Evolutionary conservation across 768 basidiomycete genomes (phyloP).

Genomic region (Fomitopsis serialis): DNA sequence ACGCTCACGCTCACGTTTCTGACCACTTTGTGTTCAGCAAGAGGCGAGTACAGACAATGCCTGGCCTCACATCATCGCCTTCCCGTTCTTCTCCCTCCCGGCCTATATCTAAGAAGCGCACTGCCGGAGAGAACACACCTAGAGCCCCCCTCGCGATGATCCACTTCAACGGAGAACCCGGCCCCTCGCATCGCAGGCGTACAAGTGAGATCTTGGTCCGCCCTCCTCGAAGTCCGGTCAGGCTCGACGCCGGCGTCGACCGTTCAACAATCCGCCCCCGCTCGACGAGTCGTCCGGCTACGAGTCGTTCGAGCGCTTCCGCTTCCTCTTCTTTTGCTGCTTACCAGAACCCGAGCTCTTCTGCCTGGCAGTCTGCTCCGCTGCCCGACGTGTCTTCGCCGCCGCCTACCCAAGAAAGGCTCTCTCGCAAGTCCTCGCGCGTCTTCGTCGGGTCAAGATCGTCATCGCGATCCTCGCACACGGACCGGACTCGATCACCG

Average conservation of each 20-base stretch:
- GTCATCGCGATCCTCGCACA: background rate
- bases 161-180: background rate
- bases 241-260: constrained; percentile 1
- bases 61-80: background rate
- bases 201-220: background rate
- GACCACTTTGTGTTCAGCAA: background rate
- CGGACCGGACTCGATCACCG: background rate
- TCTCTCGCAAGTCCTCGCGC: background rate
- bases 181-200: background rate
- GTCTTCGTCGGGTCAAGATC: background rate
- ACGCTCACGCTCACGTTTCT: background rate
- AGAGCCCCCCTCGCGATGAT: background rate
- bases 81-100: background rate
- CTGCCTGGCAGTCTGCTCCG: background rate
- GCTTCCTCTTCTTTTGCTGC: background rate
- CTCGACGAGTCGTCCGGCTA: background rate
- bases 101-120: background rate
- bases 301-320: background rate
- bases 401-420: background rate
- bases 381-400: background rate
- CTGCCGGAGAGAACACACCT: background rate
- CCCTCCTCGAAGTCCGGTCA: background rate
- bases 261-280: constrained; percentile 1
- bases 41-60: background rate
- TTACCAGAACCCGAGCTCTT: background rate